phyloP scores from a whole-genome alignment of 108 stramenopile species.

The Mediolabrus comicus region DNA sequence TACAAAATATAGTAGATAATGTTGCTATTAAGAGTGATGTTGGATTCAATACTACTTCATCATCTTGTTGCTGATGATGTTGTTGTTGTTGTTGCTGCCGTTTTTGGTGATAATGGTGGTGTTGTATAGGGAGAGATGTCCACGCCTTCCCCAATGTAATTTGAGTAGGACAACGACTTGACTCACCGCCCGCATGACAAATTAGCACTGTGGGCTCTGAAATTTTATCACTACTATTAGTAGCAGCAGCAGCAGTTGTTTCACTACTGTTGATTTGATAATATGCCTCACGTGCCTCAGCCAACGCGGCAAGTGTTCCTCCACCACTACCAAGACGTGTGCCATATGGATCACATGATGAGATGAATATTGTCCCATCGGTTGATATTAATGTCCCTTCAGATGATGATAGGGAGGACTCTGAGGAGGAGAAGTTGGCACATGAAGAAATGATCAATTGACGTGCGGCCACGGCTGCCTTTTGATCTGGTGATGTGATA shows the following conservation, averaged over 20 bases:
- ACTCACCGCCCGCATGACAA: constrained; percentile 82
- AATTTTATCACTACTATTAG: neutral
- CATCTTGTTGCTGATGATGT: too few species aligned
- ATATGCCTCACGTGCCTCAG: constrained; percentile 25
- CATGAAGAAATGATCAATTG: constrained; percentile 28
- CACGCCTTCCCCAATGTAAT: constrained; percentile 84
- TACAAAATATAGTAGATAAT: constrained; percentile 39
- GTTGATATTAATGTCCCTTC: neutral
- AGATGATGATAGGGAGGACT: constrained; percentile 3
- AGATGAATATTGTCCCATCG: constrained; percentile 36
- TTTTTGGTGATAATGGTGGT: too few species aligned
- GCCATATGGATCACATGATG: constrained; percentile 71
- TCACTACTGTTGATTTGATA: too few species aligned
- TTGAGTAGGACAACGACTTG: constrained; percentile 77
- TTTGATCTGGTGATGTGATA: constrained; percentile 55
- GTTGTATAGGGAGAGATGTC: constrained; percentile 69
- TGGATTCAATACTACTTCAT: constrained; percentile 47
- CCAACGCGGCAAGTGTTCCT: constrained; percentile 74
- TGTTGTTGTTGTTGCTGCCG: too few species aligned
- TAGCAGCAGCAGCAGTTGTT: too few species aligned
- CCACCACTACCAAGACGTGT: constrained; percentile 74
- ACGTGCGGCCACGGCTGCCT: constrained; percentile 41
- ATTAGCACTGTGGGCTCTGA: constrained; percentile 41
- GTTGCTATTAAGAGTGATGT: constrained; percentile 50
- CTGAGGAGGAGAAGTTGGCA: constrained; percentile 12